These are phyloP conservation scores for Podospora bellae-mahoneyi DNA, from an alignment of 495 filamentous ascomycete genomes.

Conservation along the genomic window DNA sequence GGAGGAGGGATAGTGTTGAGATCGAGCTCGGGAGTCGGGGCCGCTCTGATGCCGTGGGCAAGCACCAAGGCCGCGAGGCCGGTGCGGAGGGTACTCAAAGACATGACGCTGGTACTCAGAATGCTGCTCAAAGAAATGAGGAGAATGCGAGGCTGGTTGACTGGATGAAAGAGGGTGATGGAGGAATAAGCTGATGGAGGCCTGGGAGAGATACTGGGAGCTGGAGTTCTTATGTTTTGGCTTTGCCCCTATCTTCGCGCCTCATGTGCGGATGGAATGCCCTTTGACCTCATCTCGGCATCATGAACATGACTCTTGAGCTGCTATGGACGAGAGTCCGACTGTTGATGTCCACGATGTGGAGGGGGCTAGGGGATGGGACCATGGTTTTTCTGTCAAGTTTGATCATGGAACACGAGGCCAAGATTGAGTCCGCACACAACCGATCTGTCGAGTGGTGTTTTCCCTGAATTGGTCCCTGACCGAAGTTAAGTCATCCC, in stretches of 20 bases:
- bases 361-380: neutral
- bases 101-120: constrained; percentile 15
- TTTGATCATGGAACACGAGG: neutral
- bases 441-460: neutral
- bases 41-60: constrained; percentile 13
- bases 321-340: neutral
- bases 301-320: neutral
- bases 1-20: neutral
- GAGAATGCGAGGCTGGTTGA: constrained; percentile 1
- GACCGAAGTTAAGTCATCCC: neutral
- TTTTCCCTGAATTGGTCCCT: neutral
- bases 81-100: constrained; percentile 16
- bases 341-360: neutral
- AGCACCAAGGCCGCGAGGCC: constrained; percentile 21
- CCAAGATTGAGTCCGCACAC: neutral
- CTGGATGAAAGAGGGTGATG: constrained; percentile 9
- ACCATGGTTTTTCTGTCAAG: neutral
- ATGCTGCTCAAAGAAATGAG: neutral
- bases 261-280: neutral
- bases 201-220: neutral
- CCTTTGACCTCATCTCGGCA: neutral
- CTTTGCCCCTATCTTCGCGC: neutral
- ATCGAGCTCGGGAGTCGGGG: constrained; percentile 8
- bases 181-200: neutral
- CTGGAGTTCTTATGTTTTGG: neutral